These are phyloP conservation scores for Chlamydomonas incerta DNA, from an alignment of 139 green algal genomes.

Conservation along the genomic window DNA sequence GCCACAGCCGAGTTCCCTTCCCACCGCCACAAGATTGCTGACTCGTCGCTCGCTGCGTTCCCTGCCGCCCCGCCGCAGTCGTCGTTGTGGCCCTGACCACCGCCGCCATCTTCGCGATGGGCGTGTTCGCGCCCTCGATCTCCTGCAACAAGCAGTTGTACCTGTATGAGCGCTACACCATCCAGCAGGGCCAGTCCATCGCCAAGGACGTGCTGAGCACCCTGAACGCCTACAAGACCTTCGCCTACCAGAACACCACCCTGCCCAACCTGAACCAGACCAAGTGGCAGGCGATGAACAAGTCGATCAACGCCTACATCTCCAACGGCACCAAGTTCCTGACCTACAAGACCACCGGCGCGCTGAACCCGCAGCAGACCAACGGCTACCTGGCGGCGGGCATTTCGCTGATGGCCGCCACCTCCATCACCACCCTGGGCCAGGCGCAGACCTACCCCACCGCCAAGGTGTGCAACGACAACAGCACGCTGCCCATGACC, in stretches of 20 bases:
- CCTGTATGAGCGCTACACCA: constrained; percentile 9
- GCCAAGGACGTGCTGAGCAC: constrained; percentile 11
- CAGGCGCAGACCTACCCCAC: too few relatives aligned
- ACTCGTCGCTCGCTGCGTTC: too few relatives aligned
- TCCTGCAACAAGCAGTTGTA: neutral
- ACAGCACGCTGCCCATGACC: too few relatives aligned
- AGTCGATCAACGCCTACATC: neutral
- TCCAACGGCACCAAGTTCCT: constrained; percentile 2
- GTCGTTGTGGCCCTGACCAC: constrained; percentile 19
- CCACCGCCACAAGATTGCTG: too few relatives aligned
- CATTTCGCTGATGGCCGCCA: too few relatives aligned
- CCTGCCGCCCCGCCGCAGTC: too few relatives aligned
- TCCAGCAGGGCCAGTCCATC: neutral
- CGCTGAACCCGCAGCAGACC: neutral
- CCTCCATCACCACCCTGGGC: too few relatives aligned
- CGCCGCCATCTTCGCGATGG: constrained; percentile 63
- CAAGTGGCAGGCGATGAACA: neutral
- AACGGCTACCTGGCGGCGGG: neutral
- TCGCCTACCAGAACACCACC: neutral
- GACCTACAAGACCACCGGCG: neutral
- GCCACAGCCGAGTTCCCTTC: too few relatives aligned
- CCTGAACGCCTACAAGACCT: neutral
- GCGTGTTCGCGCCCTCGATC: neutral
- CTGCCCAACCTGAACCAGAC: neutral
- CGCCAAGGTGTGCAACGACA: too few relatives aligned